These are phyloP conservation scores for Candida orba DNA, from an alignment of 805 yeast species.

Conservation along the genomic window DNA sequence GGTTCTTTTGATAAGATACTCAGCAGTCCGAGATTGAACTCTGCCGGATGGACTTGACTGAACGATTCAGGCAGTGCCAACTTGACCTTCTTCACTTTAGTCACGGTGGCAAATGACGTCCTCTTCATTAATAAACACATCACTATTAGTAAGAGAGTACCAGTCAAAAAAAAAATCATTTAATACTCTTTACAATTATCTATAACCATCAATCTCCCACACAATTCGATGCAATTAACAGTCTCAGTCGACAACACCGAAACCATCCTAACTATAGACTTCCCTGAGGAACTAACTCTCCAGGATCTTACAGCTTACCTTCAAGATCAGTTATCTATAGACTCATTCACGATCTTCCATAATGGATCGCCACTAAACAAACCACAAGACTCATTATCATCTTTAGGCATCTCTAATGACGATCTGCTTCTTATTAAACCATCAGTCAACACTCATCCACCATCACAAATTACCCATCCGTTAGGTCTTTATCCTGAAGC, in stretches of 20 bases:
- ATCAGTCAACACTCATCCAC: background rate
- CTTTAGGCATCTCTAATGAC: constrained; percentile 1
- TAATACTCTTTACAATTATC: background rate
- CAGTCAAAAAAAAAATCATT: background rate
- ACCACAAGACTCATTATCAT: background rate
- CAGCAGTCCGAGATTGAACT: constrained; percentile 29
- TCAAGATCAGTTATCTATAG: constrained; percentile 28
- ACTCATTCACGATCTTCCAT: constrained; percentile 27
- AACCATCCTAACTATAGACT: constrained; percentile 38
- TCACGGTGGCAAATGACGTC: constrained; percentile 6
- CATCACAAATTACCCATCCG: background rate
- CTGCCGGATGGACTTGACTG: constrained; percentile 22
- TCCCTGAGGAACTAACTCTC: constrained; percentile 55
- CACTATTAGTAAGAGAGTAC: too few species aligned
- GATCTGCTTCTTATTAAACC: constrained; percentile 3
- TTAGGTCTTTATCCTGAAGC: background rate
- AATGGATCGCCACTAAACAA: constrained; percentile 4
- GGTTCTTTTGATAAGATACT: constrained; percentile 32
- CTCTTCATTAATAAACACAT: background rate
- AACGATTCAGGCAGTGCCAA: constrained; percentile 21
- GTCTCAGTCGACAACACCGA: constrained; percentile 15
- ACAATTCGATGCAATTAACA: constrained; percentile 8
- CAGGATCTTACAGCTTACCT: constrained; percentile 67
- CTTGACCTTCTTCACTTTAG: constrained; percentile 9
- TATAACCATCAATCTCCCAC: background rate